Conservation (phyloP, 2,329 filamentous ascomycete genomes). For the Sporothrix mexicana region DNA sequence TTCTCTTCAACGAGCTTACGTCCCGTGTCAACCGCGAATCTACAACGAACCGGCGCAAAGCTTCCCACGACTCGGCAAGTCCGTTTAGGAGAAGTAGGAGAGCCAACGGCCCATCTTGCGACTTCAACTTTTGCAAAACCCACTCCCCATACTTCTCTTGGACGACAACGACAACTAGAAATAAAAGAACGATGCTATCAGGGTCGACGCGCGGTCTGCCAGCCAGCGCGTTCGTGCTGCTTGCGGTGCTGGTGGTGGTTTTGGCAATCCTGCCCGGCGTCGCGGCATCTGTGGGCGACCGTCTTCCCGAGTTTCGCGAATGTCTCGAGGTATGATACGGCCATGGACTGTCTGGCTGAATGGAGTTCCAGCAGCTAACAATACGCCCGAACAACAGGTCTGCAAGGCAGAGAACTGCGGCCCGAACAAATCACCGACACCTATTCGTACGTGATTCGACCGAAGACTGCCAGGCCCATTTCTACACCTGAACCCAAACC, state of each 20-base stretch:
- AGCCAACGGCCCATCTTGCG: background rate
- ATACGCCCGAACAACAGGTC: constrained; percentile 58
- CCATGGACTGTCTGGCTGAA: background rate
- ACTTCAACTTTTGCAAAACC: background rate
- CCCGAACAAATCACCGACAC: constrained; percentile 60
- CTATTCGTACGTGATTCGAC: constrained; percentile 67
- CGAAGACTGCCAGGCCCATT: background rate
- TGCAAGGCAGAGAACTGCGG: constrained; percentile 83
- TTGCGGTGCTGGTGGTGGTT: constrained; percentile 28
- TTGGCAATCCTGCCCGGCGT: constrained; percentile 51
- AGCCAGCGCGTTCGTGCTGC: constrained; percentile 22
- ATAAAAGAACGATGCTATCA: background rate
- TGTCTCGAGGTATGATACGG: constrained; percentile 74
- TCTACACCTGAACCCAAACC: background rate
- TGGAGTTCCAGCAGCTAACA: background rate
- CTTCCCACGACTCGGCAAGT: background rate
- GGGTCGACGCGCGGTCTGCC: constrained; percentile 16
- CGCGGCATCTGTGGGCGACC: constrained; percentile 80
- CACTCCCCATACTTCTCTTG: background rate
- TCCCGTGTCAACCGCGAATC: background rate
- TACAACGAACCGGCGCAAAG: background rate
- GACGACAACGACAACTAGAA: background rate
- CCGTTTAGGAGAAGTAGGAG: background rate
- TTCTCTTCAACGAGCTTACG: background rate
- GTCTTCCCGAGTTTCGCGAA: constrained; percentile 82